Evolutionary conservation across 2,329 filamentous ascomycete genomes (phyloP), one percentile per base, ranked within the genome.

Genomic region (Cladosporium sp.): DNA sequence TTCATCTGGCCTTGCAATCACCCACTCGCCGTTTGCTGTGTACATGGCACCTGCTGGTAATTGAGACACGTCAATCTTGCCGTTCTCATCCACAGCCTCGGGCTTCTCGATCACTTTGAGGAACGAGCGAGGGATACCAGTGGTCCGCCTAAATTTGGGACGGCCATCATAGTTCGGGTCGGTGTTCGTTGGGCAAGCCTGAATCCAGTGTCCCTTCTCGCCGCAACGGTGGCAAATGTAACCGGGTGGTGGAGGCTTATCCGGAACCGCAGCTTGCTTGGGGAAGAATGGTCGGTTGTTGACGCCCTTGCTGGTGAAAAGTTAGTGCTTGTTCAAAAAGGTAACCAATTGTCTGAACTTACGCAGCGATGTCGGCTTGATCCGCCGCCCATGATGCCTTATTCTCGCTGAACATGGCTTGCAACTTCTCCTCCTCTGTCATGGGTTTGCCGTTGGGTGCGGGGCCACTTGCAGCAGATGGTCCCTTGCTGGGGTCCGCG

Each of bases 131-230:
- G 93, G 93, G 59, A 98, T 98, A 58, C 93, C 93, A 36, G 93
- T 98, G 4, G 93, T 97, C 54, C 92, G 85, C 76, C 96, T 97
- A 57, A 97, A 88, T 53, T 92, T 84, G 43, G 91, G 89, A 48
- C 89, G 86, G 59, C 91, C 91, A 71, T 98, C 93, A 69, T 91
- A 97, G 54, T 90, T 91, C 3, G 93, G 92, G 59, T 98, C 91
- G 67, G 95, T 89, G 68, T 98, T 98, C n/a, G 92, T 98, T 6
- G 93, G 93, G 64, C 93, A 98, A 46, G 88, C 82, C 72, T 97
- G 92, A 55, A 98, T 98, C 92, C 92, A 98, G 69, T 98, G 93
- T 76, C 78, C 93, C 72, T 96, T 96, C 69, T 96, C 86, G 54
- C 90, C 87, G 70, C 93, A 98, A 43, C 93, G 85, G 67, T 96